Evolutionary conservation across 1,139 yeast genomes (phyloP), one percentile per base, ranked within the genome.

Genomic region (Sugiyamaella paludigena): DNA sequence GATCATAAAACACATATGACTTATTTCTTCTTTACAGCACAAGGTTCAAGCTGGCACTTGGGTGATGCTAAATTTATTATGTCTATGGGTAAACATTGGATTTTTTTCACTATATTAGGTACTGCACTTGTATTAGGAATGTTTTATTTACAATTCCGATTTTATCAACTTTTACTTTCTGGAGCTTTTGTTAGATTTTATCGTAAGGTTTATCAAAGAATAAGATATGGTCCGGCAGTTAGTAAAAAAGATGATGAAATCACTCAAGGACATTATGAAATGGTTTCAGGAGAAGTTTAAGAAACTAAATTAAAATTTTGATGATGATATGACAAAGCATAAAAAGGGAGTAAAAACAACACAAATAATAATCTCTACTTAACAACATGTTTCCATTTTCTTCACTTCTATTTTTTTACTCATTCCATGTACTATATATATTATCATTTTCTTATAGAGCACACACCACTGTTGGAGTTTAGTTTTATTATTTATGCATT

Each of bases 1-100:
- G 84, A 84, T 69, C 43, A 40, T 24, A 38, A 46, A 19, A 45
- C 41, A 12, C 58, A 54, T 46, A 37, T 44, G 29, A 48, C 52
- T n/a, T 40, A 42, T 13, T 87, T 84, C 64, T 87, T 87, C 67
- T 74, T 80, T 38, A 82, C 85, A 48, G 75, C 87, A 1, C 78
- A 79, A 42, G 96, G 95, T 39, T 84, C 91, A 2, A 84, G 94
- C 26, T 87, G 96, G 96, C 95, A 87, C 66, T 68, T 80, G 60
- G 87, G 81, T 57, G 96, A 87, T 67, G 95, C 96, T 26, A 76
- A 80, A 52, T 79, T 85, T 63, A 79, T 87, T 65, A 81, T 85
- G 61, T 71, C 80, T 9, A 71, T 87, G 69, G 87, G 85, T 27
- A 75, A 78, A 55, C 95, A 87, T 67, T 77, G 87, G 55, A 75